Evolutionary conservation across 2,329 filamentous ascomycete species (phyloP).

Genomic region (Xylariaceae sp.): DNA sequence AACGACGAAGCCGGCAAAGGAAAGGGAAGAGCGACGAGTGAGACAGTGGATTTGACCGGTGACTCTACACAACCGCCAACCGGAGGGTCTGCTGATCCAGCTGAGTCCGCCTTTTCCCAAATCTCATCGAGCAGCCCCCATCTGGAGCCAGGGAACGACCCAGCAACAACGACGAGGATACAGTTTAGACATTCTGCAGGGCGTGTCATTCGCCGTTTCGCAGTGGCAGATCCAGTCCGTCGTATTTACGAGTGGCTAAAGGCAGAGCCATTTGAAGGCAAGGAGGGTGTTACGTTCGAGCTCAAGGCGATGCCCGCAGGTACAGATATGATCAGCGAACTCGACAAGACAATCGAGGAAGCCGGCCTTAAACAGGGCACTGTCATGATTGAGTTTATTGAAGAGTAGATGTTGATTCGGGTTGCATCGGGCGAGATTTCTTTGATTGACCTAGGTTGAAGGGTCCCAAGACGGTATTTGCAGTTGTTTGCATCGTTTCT

Average conservation of each 20-base stretch:
- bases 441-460: not conserved
- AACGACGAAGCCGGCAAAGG: conserved; percentile 58
- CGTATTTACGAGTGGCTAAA: conserved; percentile 98
- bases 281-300: conserved; percentile 81
- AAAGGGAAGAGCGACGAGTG: conserved; percentile 54
- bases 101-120: conserved; percentile 63
- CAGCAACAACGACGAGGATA: conserved; percentile 80
- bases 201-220: conserved; percentile 86
- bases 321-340: conserved; percentile 78
- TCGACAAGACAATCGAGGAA: conserved; percentile 78
- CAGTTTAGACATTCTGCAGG: conserved; percentile 89
- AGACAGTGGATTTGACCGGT: conserved; percentile 29
- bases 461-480: not conserved
- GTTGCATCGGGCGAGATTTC: not conserved
- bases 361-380: conserved; percentile 90
- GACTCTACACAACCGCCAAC: conserved; percentile 28
- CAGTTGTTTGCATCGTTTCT: conserved; percentile 4
- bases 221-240: conserved; percentile 74
- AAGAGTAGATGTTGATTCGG: conserved; percentile 50
- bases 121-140: conserved; percentile 80
- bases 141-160: conserved; percentile 75
- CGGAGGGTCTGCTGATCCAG: conserved; percentile 16
- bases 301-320: conserved; percentile 80
- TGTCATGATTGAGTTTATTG: conserved; percentile 91
- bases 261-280: conserved; percentile 81